A percentile compares a stretch with the other conserved stretches of the same genome.
phyloP scores from a whole-genome alignment of 2,329 filamentous ascomycete genomes.

The Xylariaceae sp. region DNA sequence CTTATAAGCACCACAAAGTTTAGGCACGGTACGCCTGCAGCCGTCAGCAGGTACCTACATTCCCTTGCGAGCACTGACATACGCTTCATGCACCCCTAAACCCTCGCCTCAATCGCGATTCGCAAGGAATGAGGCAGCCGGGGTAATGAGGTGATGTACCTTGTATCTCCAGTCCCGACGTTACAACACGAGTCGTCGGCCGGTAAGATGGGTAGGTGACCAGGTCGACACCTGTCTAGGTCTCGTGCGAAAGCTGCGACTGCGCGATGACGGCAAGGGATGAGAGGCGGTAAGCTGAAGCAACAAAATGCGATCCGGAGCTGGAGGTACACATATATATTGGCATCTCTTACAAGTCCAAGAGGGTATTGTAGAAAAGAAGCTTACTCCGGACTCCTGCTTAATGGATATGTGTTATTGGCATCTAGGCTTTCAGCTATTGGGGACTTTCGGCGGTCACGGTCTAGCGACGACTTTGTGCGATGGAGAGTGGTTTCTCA shows the following conservation, averaged over 20 bases:
- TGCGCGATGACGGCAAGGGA: conserved; percentile 1
- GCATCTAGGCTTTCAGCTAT: conserved; percentile 7
- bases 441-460: background rate
- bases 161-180: background rate
- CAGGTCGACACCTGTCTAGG: background rate
- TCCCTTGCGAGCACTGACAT: background rate
- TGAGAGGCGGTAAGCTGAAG: background rate
- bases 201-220: background rate
- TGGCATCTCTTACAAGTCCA: background rate
- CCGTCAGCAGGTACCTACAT: background rate
- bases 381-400: conserved; percentile 9
- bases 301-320: background rate
- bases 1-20: background rate
- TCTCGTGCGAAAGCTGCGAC: conserved; percentile 5
- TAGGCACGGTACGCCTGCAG: background rate
- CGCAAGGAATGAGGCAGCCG: background rate
- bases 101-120: background rate
- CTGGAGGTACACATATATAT: conserved; percentile 3
- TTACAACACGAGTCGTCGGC: background rate
- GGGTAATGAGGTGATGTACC: background rate
- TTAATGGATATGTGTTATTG: background rate
- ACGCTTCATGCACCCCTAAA: background rate
- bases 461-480: background rate
- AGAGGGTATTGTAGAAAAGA: background rate
- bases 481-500: background rate